Evolutionary conservation across 2,329 filamentous ascomycete species (phyloP), one percentile per base, ranked within the genome.

Genomic region (Nakataea oryzae): DNA sequence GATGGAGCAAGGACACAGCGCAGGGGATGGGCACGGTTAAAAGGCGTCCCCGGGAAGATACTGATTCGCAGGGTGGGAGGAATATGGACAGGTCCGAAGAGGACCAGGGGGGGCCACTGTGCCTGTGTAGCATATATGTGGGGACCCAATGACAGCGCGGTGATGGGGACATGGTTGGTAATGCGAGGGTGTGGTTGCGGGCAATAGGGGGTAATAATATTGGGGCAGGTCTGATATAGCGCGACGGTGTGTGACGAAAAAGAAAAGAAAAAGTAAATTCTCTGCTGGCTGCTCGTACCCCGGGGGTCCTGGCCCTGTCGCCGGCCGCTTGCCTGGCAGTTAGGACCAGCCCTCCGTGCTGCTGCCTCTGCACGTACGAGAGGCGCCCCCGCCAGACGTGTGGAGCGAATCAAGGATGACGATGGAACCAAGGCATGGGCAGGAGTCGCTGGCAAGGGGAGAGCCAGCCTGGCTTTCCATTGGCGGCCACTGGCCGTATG

Each of bases 391-490:
- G 29, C 32, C 24, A 41, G 54, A 61, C 54, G 60, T 50, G 60
- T 61, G 60, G 60, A 57, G 55, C 69, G 66, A 69, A 74, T 70
- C 70, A 71, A 70, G 67, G 59, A 67, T 65, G 63, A 65, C 67
- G 69, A 73, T 74, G 74, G 74, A 72, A 78, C 77, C 75, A 68
- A 73, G 76, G 63, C 77, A 81, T 80, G 76, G 26, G 76, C 73
- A 32, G 76, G 74, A 78, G 78, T 78, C 73, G 76, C 77, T 78
- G 79, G 75, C 78, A 73, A 78, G 78, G 71, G 66, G 68, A 67
- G 66, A 63, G 67, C 70, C 74, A 74, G 75, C 73, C 75, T 76
- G 75, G 76, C 71, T 74, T 74, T 67, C 80, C 80, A 83, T 82
- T 83, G 73, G 75, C 70, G 69, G 70, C 62, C 58, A 64, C 60